These are phyloP conservation scores for Leishmania arabica DNA, from an alignment of 208 protist genomes.

Conservation along the genomic window DNA sequence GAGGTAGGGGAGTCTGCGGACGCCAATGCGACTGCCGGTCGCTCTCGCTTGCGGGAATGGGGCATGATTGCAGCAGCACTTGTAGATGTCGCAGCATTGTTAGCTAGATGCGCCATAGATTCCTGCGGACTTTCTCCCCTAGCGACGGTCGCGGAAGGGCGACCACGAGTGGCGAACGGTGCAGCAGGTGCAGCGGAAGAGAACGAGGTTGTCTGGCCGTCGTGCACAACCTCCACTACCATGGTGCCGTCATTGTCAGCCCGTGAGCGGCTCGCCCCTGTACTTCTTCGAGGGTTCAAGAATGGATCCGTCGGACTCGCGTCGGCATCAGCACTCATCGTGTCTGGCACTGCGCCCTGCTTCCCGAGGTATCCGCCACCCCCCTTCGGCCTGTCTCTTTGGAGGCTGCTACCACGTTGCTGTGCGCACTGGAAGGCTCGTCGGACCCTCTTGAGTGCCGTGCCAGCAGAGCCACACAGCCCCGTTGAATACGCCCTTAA, in stretches of 20 bases:
- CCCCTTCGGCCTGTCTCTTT: neutral
- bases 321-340: constrained; percentile 6
- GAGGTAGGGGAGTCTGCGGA: neutral
- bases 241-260: neutral
- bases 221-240: neutral
- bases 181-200: neutral
- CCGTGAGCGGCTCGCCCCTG: neutral
- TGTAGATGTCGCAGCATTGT: neutral
- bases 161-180: too few species aligned
- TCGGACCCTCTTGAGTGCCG: neutral
- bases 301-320: constrained; percentile 20
- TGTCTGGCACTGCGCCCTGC: neutral
- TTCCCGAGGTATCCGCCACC: neutral
- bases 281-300: constrained; percentile 19
- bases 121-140: neutral
- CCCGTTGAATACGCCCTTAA: neutral
- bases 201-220: neutral
- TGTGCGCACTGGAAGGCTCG: neutral
- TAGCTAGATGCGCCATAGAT: neutral
- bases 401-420: neutral
- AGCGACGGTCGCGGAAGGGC: neutral
- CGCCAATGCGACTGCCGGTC: neutral
- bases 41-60: neutral
- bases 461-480: neutral
- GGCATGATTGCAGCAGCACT: neutral